Conservation (phyloP, 1,139 yeast species). For the Kurtzmaniella quercitrusa region DNA sequence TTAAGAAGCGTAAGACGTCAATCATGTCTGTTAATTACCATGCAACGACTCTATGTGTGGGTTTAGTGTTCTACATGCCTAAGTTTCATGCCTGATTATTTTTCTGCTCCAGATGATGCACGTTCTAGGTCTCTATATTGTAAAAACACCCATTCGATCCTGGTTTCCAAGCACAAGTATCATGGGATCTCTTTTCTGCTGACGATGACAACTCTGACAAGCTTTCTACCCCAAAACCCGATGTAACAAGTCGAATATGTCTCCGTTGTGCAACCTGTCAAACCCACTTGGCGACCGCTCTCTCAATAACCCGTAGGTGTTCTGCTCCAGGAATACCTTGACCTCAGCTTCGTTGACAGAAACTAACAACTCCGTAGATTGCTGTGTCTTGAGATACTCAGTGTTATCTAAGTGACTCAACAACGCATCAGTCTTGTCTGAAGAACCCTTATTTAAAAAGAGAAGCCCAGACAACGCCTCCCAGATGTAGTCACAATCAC, state of each 20-base stretch:
- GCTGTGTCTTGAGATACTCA: conserved; percentile 26
- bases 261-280: conserved; percentile 28
- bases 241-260: conserved; percentile 26
- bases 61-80: too few relatives aligned
- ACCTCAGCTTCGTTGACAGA: conserved; percentile 20
- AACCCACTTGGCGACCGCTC: conserved; percentile 19
- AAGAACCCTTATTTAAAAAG: conserved; percentile 10
- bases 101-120: too few relatives aligned
- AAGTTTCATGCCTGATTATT: too few relatives aligned
- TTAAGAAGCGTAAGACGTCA: too few relatives aligned
- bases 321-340: conserved; percentile 12
- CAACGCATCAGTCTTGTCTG: conserved; percentile 4
- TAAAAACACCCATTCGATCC: too few relatives aligned
- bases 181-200: background rate
- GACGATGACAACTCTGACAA: too few relatives aligned
- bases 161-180: too few relatives aligned
- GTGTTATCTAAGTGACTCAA: conserved; percentile 25
- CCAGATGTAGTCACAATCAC: conserved; percentile 50
- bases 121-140: too few relatives aligned
- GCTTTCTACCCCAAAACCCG: conserved; percentile 16
- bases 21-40: too few relatives aligned
- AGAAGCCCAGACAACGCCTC: conserved; percentile 26
- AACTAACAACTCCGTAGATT: conserved; percentile 39
- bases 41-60: too few relatives aligned
- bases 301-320: conserved; percentile 19